Evolutionary conservation across 148 eudicot genomes (phyloP), one percentile per base, ranked within the genome.

Genomic region (Fagopyrum tataricum): DNA sequence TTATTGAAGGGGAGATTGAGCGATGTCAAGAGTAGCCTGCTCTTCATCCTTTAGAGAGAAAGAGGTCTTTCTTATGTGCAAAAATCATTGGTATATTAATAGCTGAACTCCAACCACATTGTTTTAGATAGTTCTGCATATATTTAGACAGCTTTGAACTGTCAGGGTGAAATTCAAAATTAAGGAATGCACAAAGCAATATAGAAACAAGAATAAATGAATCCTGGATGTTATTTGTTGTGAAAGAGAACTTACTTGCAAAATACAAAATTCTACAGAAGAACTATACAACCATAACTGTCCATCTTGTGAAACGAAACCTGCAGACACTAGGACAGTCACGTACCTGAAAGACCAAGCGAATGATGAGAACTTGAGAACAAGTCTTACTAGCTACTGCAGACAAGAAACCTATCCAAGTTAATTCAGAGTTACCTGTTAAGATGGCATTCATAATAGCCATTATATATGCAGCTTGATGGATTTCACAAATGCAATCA

Each of bases 261-360:
- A 0, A 53, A 17, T 4, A 6, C 0, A 53, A 53, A 53, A n/a
- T n/a, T 6, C 15, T 26, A 48, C 52, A 48, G 52, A 48, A 47
- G 51, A 47, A 8, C 13, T 47, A 14, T 47, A 47, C 51, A 47
- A 47, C 51, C 51, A 17, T 8, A 17, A 0, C 8, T 18, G 23
- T 53, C 59, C 59, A 53, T 53, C 59, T 53, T 53, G 59, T 18
- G 61, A 55, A 55, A n/a, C 61, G 18, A 55, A 55, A 10, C 13
- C 61, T 24, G 2, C 20, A 24, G 4, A n/a, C 58, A 55, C 61
- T 20, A 55, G 61, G 11, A n/a, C 58, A 55, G 21, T 55, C 61
- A 55, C 8, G 21, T 55, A 3, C 61, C 12, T 55, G 24, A 20
- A 55, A 55, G 6, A 18, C 4, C 61, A 55, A 55, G 9, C 26